Base-by-base conservation (phyloP, 1,284 basidiomycete species). In the Boletus albobrunnescens region DNA sequence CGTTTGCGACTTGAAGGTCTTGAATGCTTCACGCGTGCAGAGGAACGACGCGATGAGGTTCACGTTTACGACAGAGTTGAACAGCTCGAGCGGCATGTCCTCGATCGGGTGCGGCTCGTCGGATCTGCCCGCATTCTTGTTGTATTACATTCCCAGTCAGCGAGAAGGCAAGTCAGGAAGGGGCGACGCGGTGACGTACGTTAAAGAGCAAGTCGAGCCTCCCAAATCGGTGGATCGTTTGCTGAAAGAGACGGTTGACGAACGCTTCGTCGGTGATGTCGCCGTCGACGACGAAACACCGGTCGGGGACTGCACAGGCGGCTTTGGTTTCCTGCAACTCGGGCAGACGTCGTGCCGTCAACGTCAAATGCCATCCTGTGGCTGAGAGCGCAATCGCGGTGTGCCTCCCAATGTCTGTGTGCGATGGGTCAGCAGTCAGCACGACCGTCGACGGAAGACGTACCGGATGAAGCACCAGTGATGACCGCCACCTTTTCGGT, bases 141-240 rank as follows among this genome's bases (percentile, higher is more conserved):
- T n/a, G n/a, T n/a, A n/a, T 17, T 27, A 17, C 28, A 41, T n/a
- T 6, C 14, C 23, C 10, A 39, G 22, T 46, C 17, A 48, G 52
- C 24, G n/a, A n/a, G n/a, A n/a, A n/a, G n/a, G n/a, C 16, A 17
- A 30, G 7, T 23, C 4, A 14, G 7, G 8, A n/a, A 32, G 10
- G 12, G 7, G n/a, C 14, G 8, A 32, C 13, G 39, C 16, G 17
- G 41, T 2, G 26, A 55, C 77, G 64, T 57, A 84, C 88, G 62
- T 92, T 91, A 71, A 91, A 92, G 14, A 87, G 58, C n/a, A 91
- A 57, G 60, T 92, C 88, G 19, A 91, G 59, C 3, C 83, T 57
- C 78, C 85, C 86, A 58, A 84, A 90, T 47, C 72, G 71, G 20
- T 72, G 64, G 37, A 79, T 63, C 2, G 82, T 73, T 28, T 70